These are phyloP conservation scores for Fusarium odoratissimum DNA, from an alignment of 2,329 filamentous ascomycete species.

Conservation along the genomic window DNA sequence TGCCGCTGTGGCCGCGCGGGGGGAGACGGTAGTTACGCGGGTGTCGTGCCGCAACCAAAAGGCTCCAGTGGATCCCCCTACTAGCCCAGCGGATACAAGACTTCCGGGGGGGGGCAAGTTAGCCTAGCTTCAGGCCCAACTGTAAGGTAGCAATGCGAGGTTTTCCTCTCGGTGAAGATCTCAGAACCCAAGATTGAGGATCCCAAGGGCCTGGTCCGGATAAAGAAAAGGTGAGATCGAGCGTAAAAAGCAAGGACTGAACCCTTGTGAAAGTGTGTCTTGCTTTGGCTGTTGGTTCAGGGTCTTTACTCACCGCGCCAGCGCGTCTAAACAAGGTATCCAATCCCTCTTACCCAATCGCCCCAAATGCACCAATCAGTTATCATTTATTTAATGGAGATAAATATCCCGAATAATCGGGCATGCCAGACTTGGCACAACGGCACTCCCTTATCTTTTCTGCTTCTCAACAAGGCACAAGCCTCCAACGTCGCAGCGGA, in stretches of 20 bases:
- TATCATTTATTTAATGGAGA: background rate
- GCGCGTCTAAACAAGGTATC: background rate
- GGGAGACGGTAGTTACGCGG: background rate
- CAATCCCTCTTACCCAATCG: background rate
- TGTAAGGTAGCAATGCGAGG: slow-evolving; percentile 3
- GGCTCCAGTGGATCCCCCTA: background rate
- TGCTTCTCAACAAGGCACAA: background rate
- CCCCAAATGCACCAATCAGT: background rate
- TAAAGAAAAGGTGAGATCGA: background rate
- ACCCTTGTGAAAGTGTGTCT: no score
- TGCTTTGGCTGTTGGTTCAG: background rate
- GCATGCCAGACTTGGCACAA: background rate
- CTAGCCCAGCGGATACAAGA: background rate
- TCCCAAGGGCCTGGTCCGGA: background rate
- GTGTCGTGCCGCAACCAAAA: background rate
- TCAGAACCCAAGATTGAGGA: background rate
- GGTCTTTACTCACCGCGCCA: background rate
- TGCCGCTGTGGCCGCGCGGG: background rate
- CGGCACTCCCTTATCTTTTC: background rate
- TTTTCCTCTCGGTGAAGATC: background rate
- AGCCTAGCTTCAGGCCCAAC: background rate
- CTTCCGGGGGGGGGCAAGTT: no score
- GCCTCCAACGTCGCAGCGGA: background rate
- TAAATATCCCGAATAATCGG: background rate
- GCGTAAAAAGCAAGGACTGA: background rate